Evolutionary conservation across 768 basidiomycete genomes (phyloP).

Genomic region (Mycena indigotica): DNA sequence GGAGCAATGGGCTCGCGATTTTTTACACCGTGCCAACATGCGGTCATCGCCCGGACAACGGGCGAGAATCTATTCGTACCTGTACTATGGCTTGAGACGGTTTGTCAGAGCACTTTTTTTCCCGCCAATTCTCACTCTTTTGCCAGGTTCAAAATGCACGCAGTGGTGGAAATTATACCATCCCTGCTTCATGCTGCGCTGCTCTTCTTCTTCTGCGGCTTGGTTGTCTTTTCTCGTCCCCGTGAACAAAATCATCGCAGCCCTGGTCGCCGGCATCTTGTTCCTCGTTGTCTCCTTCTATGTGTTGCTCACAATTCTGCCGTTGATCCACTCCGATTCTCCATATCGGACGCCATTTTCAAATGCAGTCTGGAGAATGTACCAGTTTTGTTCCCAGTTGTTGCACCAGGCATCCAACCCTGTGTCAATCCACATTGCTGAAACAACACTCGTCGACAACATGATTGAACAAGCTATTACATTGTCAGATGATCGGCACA

Average conservation of each 20-base stretch:
- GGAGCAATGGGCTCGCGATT: no score
- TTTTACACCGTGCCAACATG: no score
- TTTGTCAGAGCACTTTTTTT: no score
- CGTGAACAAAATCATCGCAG: background rate
- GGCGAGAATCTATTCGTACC: no score
- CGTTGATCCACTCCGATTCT: background rate
- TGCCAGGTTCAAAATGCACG: slow-evolving; percentile 1
- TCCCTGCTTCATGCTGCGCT: slow-evolving; percentile 4
- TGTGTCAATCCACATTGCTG: background rate
- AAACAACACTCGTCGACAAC: background rate
- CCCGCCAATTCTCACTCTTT: no score
- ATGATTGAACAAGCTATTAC: background rate
- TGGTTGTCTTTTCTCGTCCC: slow-evolving; percentile 3
- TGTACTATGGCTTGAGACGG: no score
- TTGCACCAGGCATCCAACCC: background rate
- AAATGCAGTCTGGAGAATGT: background rate
- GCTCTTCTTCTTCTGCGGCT: slow-evolving; percentile 5
- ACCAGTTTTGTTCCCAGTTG: background rate
- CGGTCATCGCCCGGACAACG: no score
- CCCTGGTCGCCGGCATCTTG: background rate
- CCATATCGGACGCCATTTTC: background rate
- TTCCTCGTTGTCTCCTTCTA: background rate
- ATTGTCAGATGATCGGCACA: no score
- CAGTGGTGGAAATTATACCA: slow-evolving; percentile 4
- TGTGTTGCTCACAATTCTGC: slow-evolving; percentile 1